A percentile compares a stretch with the other conserved stretches of the same genome.
phyloP scores from a whole-genome alignment of 768 basidiomycete species.

The Suillus subalutaceus region DNA sequence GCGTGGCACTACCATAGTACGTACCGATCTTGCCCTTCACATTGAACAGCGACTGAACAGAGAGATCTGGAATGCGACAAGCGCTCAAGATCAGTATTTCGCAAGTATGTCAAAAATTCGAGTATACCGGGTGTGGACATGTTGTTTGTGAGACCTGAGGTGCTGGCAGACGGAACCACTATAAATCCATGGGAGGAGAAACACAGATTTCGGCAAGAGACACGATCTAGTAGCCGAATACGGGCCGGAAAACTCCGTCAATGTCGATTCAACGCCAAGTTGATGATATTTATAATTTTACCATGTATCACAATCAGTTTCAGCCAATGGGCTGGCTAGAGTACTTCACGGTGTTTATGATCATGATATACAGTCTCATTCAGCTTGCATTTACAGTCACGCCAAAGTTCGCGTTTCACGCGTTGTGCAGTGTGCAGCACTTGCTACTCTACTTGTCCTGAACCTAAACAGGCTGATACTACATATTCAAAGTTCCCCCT shows the following conservation, averaged over 20 bases:
- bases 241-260: background rate
- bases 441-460: no score
- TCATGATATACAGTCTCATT: no score
- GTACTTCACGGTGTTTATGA: no score
- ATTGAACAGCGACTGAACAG: slow-evolving; percentile 57
- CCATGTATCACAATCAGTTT: no score
- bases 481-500: no score
- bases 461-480: no score
- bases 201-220: background rate
- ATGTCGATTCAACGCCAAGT: no score
- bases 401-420: no score
- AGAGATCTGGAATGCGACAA: slow-evolving; percentile 46
- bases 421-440: no score
- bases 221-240: background rate
- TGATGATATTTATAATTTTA: no score
- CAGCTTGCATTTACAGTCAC: no score
- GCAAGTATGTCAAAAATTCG: background rate
- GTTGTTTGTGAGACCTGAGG: background rate
- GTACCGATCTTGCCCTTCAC: slow-evolving; percentile 72
- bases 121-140: slow-evolving; percentile 2
- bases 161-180: background rate
- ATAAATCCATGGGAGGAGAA: background rate
- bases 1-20: slow-evolving; percentile 16
- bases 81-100: background rate
- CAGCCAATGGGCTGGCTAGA: no score